phyloP scores from a whole-genome alignment of 371 early-diverging fungal genomes.

The Rhizomucor miehei region DNA sequence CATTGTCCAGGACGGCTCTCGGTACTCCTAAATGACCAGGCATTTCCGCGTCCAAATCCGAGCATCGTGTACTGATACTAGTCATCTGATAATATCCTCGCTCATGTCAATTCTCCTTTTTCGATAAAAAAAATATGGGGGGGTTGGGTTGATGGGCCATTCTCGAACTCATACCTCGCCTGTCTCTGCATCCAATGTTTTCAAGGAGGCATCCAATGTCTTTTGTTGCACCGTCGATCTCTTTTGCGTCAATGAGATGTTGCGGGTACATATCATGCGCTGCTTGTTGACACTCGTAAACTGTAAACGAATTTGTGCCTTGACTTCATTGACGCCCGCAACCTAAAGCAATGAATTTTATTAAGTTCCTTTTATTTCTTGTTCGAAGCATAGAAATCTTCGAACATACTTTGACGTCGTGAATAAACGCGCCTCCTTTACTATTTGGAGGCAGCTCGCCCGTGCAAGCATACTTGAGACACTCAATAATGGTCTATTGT shows the following conservation, averaged over 20 bases:
- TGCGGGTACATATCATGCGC: constrained; percentile 78
- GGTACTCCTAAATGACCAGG: constrained; percentile 88
- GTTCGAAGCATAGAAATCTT: too few relatives aligned
- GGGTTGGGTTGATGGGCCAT: not conserved
- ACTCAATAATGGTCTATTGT: constrained; percentile 93
- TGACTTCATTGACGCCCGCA: constrained; percentile 80
- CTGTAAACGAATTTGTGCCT: constrained; percentile 92
- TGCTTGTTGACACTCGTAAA: constrained; percentile 81
- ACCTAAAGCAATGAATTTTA: constrained; percentile 70
- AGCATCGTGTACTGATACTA: constrained; percentile 78
- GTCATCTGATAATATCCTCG: constrained; percentile 32
- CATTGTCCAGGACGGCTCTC: constrained; percentile 95
- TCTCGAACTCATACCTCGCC: constrained; percentile 48
- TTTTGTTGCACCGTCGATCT: constrained; percentile 64
- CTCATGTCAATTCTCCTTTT: not conserved
- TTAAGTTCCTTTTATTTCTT: too few relatives aligned
- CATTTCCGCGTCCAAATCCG: constrained; percentile 88
- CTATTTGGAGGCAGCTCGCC: constrained; percentile 96
- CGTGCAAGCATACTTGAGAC: constrained; percentile 96
- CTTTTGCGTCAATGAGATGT: constrained; percentile 76
- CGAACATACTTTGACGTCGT: constrained; percentile 93
- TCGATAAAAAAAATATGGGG: not conserved
- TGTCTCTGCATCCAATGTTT: constrained; percentile 55
- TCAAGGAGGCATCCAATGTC: constrained; percentile 85
- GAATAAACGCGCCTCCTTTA: constrained; percentile 92